Percentiles rank a stretch among this genome's conserved stretches.
These are phyloP conservation scores for Babesia divergens DNA, from an alignment of 169 alveolate genomes.

Conservation along the genomic window DNA sequence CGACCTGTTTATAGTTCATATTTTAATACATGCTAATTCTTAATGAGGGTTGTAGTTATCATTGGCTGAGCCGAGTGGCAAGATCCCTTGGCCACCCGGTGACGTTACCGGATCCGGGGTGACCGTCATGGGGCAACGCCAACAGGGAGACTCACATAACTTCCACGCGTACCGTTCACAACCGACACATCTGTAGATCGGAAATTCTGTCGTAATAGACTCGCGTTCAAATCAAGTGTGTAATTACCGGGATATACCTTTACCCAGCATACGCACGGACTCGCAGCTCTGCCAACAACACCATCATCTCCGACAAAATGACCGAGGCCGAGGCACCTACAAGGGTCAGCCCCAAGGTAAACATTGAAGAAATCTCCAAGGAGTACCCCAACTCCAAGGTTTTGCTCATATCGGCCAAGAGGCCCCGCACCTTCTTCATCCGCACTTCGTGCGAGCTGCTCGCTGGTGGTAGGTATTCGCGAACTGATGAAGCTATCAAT, in stretches of 20 bases:
- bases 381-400: constrained; percentile 78
- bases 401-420: constrained; percentile 68
- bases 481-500: background rate
- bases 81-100: too few relatives aligned
- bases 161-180: too few relatives aligned
- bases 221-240: background rate
- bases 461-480: constrained; percentile 68
- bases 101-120: too few relatives aligned
- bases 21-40: too few relatives aligned
- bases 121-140: too few relatives aligned
- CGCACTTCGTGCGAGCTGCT: constrained; percentile 79
- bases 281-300: background rate
- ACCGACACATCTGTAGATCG: too few relatives aligned
- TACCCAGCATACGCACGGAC: background rate
- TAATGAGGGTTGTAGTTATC: too few relatives aligned
- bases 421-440: constrained; percentile 76
- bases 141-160: too few relatives aligned
- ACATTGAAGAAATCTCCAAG: constrained; percentile 41
- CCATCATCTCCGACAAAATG: constrained; percentile 9
- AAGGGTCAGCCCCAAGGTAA: constrained; percentile 34
- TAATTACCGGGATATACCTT: background rate
- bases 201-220: too few relatives aligned
- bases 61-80: too few relatives aligned
- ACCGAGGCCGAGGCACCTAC: background rate
- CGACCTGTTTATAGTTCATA: too few relatives aligned